Conservation (phyloP, 495 filamentous ascomycete genomes). For the Aspergillus mulundensis region DNA sequence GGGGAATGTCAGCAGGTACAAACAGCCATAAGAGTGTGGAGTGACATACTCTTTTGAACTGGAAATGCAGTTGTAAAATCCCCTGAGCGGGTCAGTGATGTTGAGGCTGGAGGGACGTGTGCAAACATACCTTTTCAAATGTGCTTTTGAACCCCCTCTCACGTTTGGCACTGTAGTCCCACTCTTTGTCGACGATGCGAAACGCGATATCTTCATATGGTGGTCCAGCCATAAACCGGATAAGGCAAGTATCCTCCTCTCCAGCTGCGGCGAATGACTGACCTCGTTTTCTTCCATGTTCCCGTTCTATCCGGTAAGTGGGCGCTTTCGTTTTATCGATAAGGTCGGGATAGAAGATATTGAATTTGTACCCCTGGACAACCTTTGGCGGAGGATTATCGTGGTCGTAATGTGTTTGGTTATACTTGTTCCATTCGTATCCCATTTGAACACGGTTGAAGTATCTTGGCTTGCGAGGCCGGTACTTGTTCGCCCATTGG, state of each 20-base stretch:
- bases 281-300: constrained; percentile 80
- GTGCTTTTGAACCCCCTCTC: constrained; percentile 94
- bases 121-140: constrained; percentile 86
- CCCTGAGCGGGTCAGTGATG: constrained; percentile 50
- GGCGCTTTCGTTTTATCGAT: constrained; percentile 93
- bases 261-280: constrained; percentile 94
- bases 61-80: constrained; percentile 95
- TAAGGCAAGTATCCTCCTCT: constrained; percentile 95
- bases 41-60: constrained; percentile 76
- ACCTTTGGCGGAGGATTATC: constrained; percentile 98
- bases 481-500: constrained; percentile 85
- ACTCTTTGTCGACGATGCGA: constrained; percentile 96
- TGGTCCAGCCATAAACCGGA: constrained; percentile 91
- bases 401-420: constrained; percentile 99
- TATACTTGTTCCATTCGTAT: constrained; percentile 99
- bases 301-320: constrained; percentile 90
- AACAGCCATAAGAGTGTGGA: background rate
- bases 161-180: constrained; percentile 95
- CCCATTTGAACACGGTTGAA: constrained; percentile 99
- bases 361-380: constrained; percentile 98
- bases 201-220: constrained; percentile 98
- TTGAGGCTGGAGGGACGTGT: constrained; percentile 11
- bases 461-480: constrained; percentile 90
- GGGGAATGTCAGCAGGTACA: constrained; percentile 18
- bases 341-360: constrained; percentile 98